Base-by-base conservation (phyloP, 2,329 filamentous ascomycete species). In the Monilinia laxa region DNA sequence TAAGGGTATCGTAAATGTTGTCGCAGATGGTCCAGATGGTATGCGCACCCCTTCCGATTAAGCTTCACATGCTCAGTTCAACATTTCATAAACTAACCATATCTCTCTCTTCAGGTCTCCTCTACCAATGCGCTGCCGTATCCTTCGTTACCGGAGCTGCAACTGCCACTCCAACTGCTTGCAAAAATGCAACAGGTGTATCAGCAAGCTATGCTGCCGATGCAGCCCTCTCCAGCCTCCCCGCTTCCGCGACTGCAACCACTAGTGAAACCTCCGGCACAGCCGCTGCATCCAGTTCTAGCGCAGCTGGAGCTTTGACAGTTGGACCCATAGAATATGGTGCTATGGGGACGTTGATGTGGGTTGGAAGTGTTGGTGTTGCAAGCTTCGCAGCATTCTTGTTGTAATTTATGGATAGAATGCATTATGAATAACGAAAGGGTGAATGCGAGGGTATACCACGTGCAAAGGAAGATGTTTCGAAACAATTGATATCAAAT, bases 1-100 rank as follows among this genome's bases (percentile, higher is more conserved):
- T 73, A 82, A 82, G 75, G 86, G 85, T 23, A 77, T 87, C 20
- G 73, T 89, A 5, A 77, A 81, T 54, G 76, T 88, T 40, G 81
- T 84, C 0, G 80, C 79, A 28, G 78, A 82, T 25, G 85, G 82
- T 0, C 77, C 80, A 0, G 86, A 89, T 68, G 86, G 86, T 3
- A 69, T 84, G 49, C 25, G 11, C 2, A 31, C 25, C 28, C 6
- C 3, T 42, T 20, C 31, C n/a, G 38, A 11, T 10, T 28, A 58
- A 28, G 1, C 23, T 42, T 12, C 14, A 7, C 14, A 20, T 40
- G 12, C 25, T 16, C 1, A n/a, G 45, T 38, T 2, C 20, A 57
- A n/a, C 11, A n/a, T 52, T n/a, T 7, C 31, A 23, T 28, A 28
- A 28, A 52, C 42, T 65, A 38, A 65, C 20, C 25, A 20, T 38